These are phyloP conservation scores for Ascochyta viciae-villosae DNA, from an alignment of 2,329 filamentous ascomycete species.

Conservation along the genomic window DNA sequence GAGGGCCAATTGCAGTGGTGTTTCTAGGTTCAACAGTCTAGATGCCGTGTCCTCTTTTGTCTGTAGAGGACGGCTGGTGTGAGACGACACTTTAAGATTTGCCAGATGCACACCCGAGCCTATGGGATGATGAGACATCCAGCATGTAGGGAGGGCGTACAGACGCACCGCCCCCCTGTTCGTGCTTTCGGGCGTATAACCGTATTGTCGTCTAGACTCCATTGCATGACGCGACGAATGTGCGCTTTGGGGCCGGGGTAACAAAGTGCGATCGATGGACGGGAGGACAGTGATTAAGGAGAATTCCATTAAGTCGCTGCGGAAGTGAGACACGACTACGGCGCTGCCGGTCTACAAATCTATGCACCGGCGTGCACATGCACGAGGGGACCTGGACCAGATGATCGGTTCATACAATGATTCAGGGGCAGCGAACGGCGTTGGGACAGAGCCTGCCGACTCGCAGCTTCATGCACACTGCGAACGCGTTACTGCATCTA, in stretches of 20 bases:
- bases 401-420: slow-evolving; percentile 2
- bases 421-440: not conserved
- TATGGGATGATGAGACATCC: not conserved
- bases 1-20: slow-evolving; percentile 2
- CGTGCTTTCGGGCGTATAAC: not conserved
- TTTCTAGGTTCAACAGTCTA: slow-evolving; percentile 5
- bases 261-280: not conserved
- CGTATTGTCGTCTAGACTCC: not conserved
- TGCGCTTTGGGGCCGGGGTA: not conserved
- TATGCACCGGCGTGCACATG: not conserved
- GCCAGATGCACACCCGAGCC: not conserved
- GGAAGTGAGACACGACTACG: not conserved
- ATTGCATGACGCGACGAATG: not conserved
- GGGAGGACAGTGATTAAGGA: not conserved
- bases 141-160: slow-evolving; percentile 1
- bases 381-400: slow-evolving; percentile 5
- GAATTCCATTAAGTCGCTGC: not conserved
- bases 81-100: not conserved
- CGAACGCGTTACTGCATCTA: not conserved
- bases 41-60: not conserved
- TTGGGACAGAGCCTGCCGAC: not conserved
- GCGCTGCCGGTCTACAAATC: not conserved
- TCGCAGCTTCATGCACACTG: not conserved
- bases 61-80: not conserved
- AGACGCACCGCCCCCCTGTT: not conserved